These are phyloP conservation scores for Musa acuminata DNA, from an alignment of 176 grass and related monocot species.

Conservation along the genomic window DNA sequence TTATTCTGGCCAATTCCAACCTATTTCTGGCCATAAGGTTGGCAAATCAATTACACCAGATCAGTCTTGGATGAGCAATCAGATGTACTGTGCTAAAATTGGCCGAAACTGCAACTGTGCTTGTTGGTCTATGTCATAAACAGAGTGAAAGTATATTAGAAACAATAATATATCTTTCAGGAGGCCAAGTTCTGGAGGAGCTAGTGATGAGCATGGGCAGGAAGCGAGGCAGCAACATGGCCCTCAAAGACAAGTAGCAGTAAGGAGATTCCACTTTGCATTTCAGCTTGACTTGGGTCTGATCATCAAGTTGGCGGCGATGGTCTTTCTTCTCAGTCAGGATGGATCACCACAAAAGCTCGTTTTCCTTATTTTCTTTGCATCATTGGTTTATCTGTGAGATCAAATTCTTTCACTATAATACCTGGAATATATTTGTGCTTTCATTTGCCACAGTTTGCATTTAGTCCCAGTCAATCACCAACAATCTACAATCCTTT, in stretches of 20 bases:
- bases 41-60: too few species aligned
- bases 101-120: not conserved
- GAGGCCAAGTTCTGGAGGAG: conserved; percentile 35
- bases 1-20: too few species aligned
- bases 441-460: not conserved
- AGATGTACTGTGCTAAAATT: not conserved
- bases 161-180: conserved; percentile 19
- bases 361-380: conserved; percentile 74
- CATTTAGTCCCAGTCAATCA: not conserved
- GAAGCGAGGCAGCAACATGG: conserved; percentile 54
- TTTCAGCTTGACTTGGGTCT: conserved; percentile 81
- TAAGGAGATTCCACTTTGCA: conserved; percentile 79
- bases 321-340: conserved; percentile 80
- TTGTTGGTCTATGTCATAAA: not conserved
- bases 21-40: too few species aligned
- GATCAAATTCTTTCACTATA: conserved; percentile 8
- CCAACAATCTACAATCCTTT: too few species aligned
- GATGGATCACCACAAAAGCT: conserved; percentile 82
- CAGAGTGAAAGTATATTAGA: not conserved
- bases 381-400: conserved; percentile 79
- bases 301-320: conserved; percentile 84
- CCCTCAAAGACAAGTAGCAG: conserved; percentile 72
- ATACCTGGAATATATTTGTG: not conserved
- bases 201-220: conserved; percentile 51
- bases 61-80: not conserved